Percentiles rank a stretch among this genome's conserved stretches.
Conservation (phyloP, 768 basidiomycete species). For the Hygrophorus pudorinus region DNA sequence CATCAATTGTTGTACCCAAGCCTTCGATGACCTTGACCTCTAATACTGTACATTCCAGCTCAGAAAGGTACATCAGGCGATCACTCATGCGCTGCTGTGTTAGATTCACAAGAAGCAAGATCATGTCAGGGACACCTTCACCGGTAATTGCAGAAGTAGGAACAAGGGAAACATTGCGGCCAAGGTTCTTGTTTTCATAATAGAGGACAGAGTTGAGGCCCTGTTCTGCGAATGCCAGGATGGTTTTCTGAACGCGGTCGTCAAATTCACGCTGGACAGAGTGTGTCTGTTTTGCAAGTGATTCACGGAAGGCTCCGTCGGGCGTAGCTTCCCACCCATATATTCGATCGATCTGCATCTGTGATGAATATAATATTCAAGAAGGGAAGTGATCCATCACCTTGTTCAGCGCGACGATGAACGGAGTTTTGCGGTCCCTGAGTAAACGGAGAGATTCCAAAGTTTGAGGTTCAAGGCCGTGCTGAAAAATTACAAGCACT, state of each 20-base stretch:
- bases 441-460: slow-evolving; percentile 90
- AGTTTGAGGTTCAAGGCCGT: slow-evolving; percentile 97
- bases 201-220: slow-evolving; percentile 91
- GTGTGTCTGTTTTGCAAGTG: slow-evolving; percentile 70
- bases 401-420: slow-evolving; percentile 98
- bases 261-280: slow-evolving; percentile 88
- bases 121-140: slow-evolving; percentile 98
- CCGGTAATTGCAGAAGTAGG: slow-evolving; percentile 98
- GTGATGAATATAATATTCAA: slow-evolving; percentile 4
- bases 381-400: slow-evolving; percentile 24
- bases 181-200: slow-evolving; percentile 96
- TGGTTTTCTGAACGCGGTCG: slow-evolving; percentile 75
- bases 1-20: slow-evolving; percentile 95
- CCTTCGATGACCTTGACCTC: slow-evolving; percentile 99
- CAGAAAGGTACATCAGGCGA: slow-evolving; percentile 94
- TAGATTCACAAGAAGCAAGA: slow-evolving; percentile 94
- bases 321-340: slow-evolving; percentile 91
- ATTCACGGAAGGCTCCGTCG: slow-evolving; percentile 87
- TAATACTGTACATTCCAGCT: slow-evolving; percentile 94
- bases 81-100: slow-evolving; percentile 98
- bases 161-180: slow-evolving; percentile 89
- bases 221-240: slow-evolving; percentile 94
- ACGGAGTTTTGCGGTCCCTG: slow-evolving; percentile 90
- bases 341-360: slow-evolving; percentile 83
- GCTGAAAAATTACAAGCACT: slow-evolving; percentile 34